Percentiles rank a stretch among this genome's conserved stretches.
Evolutionary conservation across 2,329 filamentous ascomycete species (phyloP).

Genomic region (Colletotrichum sp.): DNA sequence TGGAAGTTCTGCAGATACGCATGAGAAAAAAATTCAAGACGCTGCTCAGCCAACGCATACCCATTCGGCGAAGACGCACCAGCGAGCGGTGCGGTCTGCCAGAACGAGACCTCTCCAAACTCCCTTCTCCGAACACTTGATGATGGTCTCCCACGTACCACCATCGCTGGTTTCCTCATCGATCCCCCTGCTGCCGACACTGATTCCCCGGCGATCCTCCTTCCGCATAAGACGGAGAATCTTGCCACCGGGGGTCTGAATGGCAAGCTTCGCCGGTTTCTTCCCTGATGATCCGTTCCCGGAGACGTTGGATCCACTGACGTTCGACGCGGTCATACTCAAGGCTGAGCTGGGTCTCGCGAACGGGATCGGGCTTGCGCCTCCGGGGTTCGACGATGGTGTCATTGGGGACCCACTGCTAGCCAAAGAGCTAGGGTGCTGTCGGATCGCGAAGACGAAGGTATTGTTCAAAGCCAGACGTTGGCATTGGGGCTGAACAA

Average conservation of each 20-base stretch:
- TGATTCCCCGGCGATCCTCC: conserved; percentile 67
- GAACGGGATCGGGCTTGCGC: conserved; percentile 65
- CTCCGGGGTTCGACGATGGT: conserved; percentile 52
- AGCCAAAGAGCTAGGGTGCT: conserved; percentile 73
- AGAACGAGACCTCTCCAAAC: conserved; percentile 83
- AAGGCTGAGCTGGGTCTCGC: conserved; percentile 65
- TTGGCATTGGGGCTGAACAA: conserved; percentile 93
- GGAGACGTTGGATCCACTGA: conserved; percentile 60
- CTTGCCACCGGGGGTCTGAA: conserved; percentile 93
- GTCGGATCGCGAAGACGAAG: conserved; percentile 94
- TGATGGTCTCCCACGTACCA: conserved; percentile 86
- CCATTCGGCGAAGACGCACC: conserved; percentile 95
- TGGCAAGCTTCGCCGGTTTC: conserved; percentile 94
- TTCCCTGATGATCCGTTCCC: conserved; percentile 62
- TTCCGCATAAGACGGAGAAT: conserved; percentile 88
- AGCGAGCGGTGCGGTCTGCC: conserved; percentile 81
- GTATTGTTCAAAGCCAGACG: conserved; percentile 93
- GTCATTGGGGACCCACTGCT: conserved; percentile 42
- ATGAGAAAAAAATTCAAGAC: background rate
- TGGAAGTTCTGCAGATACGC: background rate
- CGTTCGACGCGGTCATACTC: conserved; percentile 67
- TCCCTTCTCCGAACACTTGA: conserved; percentile 85
- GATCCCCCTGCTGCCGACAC: conserved; percentile 46
- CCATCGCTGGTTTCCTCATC: conserved; percentile 70
- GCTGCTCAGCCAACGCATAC: conserved; percentile 50